These are phyloP conservation scores for Xylaria hypoxylon DNA, from an alignment of 2,329 filamentous ascomycete genomes.

Conservation along the genomic window DNA sequence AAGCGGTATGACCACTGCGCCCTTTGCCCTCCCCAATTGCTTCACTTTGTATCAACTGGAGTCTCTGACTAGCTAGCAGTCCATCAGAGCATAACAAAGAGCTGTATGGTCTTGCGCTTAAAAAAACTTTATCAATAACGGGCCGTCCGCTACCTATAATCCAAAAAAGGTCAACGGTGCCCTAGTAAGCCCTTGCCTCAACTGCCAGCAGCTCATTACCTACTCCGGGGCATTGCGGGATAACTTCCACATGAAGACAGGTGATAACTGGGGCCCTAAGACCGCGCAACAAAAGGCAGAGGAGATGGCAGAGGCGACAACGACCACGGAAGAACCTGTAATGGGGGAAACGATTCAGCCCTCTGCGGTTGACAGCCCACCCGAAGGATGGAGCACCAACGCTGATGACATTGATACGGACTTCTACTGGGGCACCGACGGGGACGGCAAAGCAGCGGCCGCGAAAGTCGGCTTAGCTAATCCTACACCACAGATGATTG, in stretches of 20 bases:
- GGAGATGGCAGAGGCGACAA: not conserved
- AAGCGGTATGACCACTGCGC: not conserved
- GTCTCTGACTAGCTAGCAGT: not conserved
- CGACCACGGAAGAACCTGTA: not conserved
- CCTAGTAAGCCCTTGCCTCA: not conserved
- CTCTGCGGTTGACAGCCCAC: not conserved
- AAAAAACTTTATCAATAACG: not conserved
- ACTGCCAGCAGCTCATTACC: slow-evolving; percentile 3
- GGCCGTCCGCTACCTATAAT: too few relatives aligned
- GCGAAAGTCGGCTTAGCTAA: slow-evolving; percentile 12
- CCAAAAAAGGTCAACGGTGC: too few relatives aligned
- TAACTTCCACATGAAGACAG: too few relatives aligned
- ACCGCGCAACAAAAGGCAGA: too few relatives aligned
- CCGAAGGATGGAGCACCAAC: slow-evolving; percentile 10
- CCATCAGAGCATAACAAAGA: not conserved
- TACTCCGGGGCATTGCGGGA: not conserved
- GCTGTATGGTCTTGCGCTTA: slow-evolving; percentile 5
- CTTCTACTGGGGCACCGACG: slow-evolving; percentile 15
- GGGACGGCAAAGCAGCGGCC: not conserved
- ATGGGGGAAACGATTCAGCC: not conserved
- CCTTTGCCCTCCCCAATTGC: too few relatives aligned
- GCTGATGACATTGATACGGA: slow-evolving; percentile 4
- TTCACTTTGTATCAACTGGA: not conserved
- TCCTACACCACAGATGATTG: not conserved
- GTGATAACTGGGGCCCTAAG: too few relatives aligned